phyloP scores from a whole-genome alignment of 1,139 yeast genomes.

The Magnusiomyces ingens region DNA sequence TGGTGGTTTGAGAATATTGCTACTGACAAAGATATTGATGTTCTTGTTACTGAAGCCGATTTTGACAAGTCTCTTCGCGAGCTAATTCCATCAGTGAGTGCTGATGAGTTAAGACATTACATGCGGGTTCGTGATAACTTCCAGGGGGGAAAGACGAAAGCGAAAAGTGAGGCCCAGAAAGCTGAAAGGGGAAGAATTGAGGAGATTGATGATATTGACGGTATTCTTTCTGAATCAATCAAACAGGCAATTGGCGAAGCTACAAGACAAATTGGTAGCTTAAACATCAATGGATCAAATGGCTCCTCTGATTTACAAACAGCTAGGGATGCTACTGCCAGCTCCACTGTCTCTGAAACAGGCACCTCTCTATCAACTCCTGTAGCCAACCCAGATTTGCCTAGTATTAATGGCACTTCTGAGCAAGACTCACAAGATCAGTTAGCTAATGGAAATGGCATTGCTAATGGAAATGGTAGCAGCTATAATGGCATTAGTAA shows the following conservation, averaged over 20 bases:
- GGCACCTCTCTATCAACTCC: background rate
- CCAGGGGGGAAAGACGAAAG: constrained; percentile 39
- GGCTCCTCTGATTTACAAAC: background rate
- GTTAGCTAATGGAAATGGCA: constrained; percentile 1
- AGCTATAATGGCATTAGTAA: background rate
- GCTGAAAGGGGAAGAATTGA: constrained; percentile 1
- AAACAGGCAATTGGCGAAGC: background rate
- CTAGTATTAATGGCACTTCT: background rate
- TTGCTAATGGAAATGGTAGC: no score
- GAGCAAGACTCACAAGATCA: background rate
- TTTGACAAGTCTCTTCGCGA: constrained; percentile 67
- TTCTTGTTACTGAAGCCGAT: constrained; percentile 62
- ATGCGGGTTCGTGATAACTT: constrained; percentile 68
- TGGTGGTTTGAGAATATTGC: constrained; percentile 94
- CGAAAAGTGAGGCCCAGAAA: background rate
- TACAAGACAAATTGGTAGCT: background rate
- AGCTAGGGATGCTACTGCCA: no score
- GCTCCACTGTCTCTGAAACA: no score
- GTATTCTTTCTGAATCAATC: background rate
- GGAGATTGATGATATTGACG: background rate
- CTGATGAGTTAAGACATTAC: constrained; percentile 80
- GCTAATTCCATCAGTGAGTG: constrained; percentile 78
- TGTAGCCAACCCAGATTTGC: background rate
- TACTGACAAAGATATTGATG: constrained; percentile 56
- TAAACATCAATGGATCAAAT: background rate